These are phyloP conservation scores for Solanum okadae DNA, from an alignment of 257 asterid genomes.

Conservation along the genomic window DNA sequence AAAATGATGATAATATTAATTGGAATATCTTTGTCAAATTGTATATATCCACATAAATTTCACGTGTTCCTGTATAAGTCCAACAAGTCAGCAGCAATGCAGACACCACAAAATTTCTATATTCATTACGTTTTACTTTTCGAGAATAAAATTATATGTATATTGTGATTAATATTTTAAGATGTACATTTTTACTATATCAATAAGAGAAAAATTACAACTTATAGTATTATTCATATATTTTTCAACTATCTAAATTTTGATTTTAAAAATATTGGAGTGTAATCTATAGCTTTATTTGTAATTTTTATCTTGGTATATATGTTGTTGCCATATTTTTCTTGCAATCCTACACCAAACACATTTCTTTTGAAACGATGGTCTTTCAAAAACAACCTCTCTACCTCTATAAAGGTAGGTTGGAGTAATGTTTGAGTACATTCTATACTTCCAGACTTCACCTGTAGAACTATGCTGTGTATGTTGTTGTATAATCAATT, in stretches of 20 bases:
- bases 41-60: neutral
- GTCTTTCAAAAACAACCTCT: neutral
- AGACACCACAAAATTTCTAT: neutral
- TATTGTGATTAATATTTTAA: neutral
- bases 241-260: neutral
- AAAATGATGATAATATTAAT: neutral
- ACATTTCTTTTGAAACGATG: neutral
- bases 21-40: neutral
- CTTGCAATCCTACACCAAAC: neutral
- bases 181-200: neutral
- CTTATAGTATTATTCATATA: neutral
- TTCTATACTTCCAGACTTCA: fast-evolving
- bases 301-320: neutral
- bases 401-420: neutral
- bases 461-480: too few species aligned
- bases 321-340: neutral
- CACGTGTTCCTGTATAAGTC: neutral
- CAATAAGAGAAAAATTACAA: neutral
- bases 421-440: too few species aligned
- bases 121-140: fast-evolving
- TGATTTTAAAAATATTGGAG: neutral
- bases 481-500: neutral
- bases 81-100: neutral
- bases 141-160: neutral
- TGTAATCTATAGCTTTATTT: neutral